Conservation (phyloP, 2,329 filamentous ascomycete genomes). For the Fusarium ambrosium region DNA sequence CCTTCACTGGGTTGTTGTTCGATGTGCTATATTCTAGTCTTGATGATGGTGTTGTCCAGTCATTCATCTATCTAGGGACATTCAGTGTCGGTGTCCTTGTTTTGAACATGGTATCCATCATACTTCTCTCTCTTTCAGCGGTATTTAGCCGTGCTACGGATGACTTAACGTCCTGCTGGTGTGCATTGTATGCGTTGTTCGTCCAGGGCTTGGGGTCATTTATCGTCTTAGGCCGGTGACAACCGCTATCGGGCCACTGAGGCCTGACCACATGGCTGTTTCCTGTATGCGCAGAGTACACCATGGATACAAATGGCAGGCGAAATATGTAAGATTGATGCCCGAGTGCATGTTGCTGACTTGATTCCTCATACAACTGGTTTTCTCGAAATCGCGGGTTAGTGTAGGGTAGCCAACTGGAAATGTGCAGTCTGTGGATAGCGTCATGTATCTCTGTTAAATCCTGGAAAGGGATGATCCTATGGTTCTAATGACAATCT, state of each 20-base stretch:
- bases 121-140: no score
- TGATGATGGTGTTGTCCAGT: no score
- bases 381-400: neutral
- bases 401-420: neutral
- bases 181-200: neutral
- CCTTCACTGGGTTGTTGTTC: neutral
- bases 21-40: neutral
- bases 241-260: neutral
- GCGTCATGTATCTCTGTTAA: neutral
- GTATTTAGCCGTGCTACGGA: neutral
- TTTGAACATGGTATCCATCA: neutral
- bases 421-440: no score
- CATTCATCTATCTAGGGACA: neutral
- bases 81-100: neutral
- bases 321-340: neutral
- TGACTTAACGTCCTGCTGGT: neutral
- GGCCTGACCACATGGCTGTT: neutral
- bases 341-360: neutral
- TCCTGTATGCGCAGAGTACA: neutral
- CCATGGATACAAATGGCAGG: neutral
- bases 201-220: neutral
- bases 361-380: neutral
- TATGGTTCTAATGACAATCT: neutral
- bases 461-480: neutral
- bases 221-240: neutral